Evolutionary conservation across 1,284 basidiomycete species (phyloP).

Genomic region (Heimioporus retisporus): DNA sequence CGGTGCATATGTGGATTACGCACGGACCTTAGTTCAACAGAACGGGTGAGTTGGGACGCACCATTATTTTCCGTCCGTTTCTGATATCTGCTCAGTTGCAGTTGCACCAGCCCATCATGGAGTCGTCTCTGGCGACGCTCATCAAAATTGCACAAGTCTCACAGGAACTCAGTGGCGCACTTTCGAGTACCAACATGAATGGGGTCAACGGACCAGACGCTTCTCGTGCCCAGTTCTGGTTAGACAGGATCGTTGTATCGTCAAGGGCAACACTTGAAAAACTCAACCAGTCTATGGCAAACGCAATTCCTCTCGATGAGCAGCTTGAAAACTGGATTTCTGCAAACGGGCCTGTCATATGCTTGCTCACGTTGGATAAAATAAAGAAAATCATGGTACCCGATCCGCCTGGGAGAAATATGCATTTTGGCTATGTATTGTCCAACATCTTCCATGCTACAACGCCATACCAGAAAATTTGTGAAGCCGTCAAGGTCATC

Average conservation of each 20-base stretch:
- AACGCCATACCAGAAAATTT: background rate
- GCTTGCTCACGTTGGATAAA: conserved; percentile 1
- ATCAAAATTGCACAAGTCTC: conserved; percentile 3
- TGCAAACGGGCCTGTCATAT: conserved; percentile 2
- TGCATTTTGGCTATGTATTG: background rate
- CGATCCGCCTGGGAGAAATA: background rate
- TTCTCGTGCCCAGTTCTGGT: background rate
- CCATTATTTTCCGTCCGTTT: no score
- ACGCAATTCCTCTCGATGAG: background rate
- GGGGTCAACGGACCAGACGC: background rate
- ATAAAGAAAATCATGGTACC: background rate
- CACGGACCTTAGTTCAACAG: no score
- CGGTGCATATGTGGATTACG: no score
- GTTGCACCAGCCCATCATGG: background rate
- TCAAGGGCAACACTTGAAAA: background rate
- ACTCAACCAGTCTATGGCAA: background rate
- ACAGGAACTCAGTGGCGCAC: background rate
- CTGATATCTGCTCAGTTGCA: no score
- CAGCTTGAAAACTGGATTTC: background rate
- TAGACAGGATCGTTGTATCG: background rate
- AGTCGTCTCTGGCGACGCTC: background rate
- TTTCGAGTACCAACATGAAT: background rate
- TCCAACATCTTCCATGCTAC: background rate
- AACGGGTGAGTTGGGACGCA: no score
- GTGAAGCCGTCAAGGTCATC: background rate